Base-by-base conservation (phyloP, 2,329 filamentous ascomycete genomes). In the Talaromyces islandicus region DNA sequence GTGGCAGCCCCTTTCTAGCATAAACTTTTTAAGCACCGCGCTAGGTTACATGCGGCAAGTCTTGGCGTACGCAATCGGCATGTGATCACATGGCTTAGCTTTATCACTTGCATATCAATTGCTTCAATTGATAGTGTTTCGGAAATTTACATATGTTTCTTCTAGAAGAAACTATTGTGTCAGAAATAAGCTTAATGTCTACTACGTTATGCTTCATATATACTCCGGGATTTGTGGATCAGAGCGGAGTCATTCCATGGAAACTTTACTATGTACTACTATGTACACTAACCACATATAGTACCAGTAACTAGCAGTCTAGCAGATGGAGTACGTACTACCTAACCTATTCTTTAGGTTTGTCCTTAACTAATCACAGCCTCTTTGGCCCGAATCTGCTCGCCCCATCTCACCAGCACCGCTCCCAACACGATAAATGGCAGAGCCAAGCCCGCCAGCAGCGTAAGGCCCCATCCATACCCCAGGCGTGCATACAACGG, bases 401-500 rank as follows among this genome's bases (percentile, higher is more conserved):
- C 55, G 17, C 43, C 46, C 27, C 43, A 57, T 38, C 46, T 25
- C 46, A 57, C 43, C 19, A 57, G 25, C 10, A 57, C 21, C 12
- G 21, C 43, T 7, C 41, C 55, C 10, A 50, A 11, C 7, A 10
- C 27, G 35, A 57, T 35, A 50, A 56, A 57, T 11, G 55, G 55
- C 41, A 57, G n/a, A 19, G 55, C 55, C 43, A 57, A 30, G 7
- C 55, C 55, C 6, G 55, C 43, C 24, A 57, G 11, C 55, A 57
- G 9, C 19, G 55, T 57, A 51, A 35, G 51, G 17, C 43, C 55
- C 41, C 41, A 51, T 57, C 55, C 55, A 57, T 57, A 57, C 2
- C 43, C 43, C 27, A 35, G 27, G 11, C 27, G 25, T 5, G 41
- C 55, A 51, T 51, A 57, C 29, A 57, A 57, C 17, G 43, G 55